phyloP scores from a whole-genome alignment of 2,329 filamentous ascomycete genomes.

The Fusarium lyarnte region DNA sequence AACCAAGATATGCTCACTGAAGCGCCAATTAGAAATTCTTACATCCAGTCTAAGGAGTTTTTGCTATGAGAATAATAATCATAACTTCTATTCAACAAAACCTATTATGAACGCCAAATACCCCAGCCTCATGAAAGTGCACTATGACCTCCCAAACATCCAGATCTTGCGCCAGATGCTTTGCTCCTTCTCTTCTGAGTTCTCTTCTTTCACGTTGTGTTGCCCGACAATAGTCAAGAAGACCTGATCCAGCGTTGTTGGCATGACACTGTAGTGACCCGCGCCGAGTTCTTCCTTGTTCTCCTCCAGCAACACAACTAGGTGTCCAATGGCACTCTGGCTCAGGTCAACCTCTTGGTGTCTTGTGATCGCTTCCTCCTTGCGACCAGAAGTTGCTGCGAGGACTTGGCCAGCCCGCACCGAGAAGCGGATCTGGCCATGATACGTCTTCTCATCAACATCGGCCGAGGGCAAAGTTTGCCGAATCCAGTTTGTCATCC shows the following conservation, averaged over 20 bases:
- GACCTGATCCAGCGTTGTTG: conserved; percentile 89
- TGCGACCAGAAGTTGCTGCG: conserved; percentile 34
- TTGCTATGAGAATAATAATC: neutral
- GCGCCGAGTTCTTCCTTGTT: conserved; percentile 75
- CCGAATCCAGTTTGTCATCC: conserved; percentile 73
- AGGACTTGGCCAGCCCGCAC: conserved; percentile 64
- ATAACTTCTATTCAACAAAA: neutral
- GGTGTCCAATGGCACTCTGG: conserved; percentile 68
- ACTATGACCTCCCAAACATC: conserved; percentile 39
- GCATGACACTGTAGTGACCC: conserved; percentile 86
- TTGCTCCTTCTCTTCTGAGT: conserved; percentile 54
- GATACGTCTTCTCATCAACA: conserved; percentile 79
- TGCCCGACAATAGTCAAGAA: conserved; percentile 86
- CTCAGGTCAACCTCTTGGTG: conserved; percentile 41
- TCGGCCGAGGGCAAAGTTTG: conserved; percentile 69
- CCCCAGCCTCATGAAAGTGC: neutral
- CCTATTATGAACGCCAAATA: neutral
- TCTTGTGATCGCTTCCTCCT: conserved; percentile 37
- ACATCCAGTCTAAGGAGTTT: neutral
- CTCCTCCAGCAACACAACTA: conserved; percentile 79
- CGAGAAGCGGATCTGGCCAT: conserved; percentile 88
- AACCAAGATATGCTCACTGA: too few species aligned
- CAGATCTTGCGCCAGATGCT: conserved; percentile 37
- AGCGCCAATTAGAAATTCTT: neutral
- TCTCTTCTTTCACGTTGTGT: conserved; percentile 82